Base-by-base conservation (phyloP, 768 basidiomycete species). In the Pholiota conissans region DNA sequence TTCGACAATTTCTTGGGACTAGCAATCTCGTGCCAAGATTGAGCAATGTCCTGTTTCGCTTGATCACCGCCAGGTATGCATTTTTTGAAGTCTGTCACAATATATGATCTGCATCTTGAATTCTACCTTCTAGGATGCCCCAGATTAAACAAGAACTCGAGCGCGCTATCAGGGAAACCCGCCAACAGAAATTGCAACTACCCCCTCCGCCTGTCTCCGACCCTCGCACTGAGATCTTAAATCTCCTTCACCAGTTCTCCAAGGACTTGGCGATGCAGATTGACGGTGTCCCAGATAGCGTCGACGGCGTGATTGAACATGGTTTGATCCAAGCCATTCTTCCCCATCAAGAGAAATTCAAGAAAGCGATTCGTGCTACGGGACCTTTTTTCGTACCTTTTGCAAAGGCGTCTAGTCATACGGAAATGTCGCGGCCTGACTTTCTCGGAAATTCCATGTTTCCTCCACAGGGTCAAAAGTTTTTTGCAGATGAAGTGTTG, bases 341-440 rank as follows among this genome's bases (percentile, higher is more conserved):
- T 2, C 79, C 82, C 0, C 70, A 72, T 0, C 80, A 84, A 37
- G 68, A 76, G 5, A 39, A 32, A 0, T 91, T 90, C 69, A 74
- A 76, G 11, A 55, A 55, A 1, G 70, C 71, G 0, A 84, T 90
- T 40, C 74, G 77, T 1, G 47, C 42, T 0, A 88, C 87, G 0
- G 80, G 84, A 0, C 89, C 89, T 0, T 63, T 78, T 2, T 90
- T 91, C 58, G 59, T 74, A 7, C 86, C 87, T 0, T 84, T 79
- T 59, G 63, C 69, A 35, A 66, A 55, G 28, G 40, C 57, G 3
- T 47, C 54, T 13, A 59, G 49, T 3, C 35, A 35, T 11, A 52
- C 42, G 28, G 57, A 29, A 37, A 60, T 55, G 16, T 50, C 67
- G 6, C 40, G 30, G 0, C 62, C 68, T 0, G n/a, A 35, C 2